Evolutionary conservation across 1,284 basidiomycete genomes (phyloP), one percentile per base, ranked within the genome.

Genomic region (Neotropicomus parvogracilis): DNA sequence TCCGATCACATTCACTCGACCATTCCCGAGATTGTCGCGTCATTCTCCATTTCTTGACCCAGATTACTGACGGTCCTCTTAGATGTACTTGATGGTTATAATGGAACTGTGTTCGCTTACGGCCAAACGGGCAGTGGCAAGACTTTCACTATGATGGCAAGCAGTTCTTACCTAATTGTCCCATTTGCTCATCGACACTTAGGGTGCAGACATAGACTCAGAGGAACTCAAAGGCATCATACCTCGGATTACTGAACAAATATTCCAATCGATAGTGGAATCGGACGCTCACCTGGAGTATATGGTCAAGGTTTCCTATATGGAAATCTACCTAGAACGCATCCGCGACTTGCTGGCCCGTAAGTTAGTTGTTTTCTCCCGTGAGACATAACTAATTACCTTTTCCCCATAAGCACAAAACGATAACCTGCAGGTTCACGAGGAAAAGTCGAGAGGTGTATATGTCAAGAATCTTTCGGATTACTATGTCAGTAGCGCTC

Each of bases 81-180:
- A 95, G 95, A 99, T 80, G 97, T 99, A 45, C 82, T 99, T 67
- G 90, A 95, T 70, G 97, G 97, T 13, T 99, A 99, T 76, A 99
- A 99, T 62, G 95, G 95, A 43, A 97, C 95, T 0, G 84, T 97
- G 31, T 99, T 99, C 69, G 97, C 97, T 39, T 99, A 99, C 69
- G 97, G 97, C 50, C 97, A 99, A 71, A 99, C 97, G 19, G 97
- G 97, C 62, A 92, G 91, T 66, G 93, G 94, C 65, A 95, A 95
- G 76, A 95, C 91, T 7, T 95, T 94, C 68, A 94, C 94, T 9
- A 97, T 97, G 93, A 97, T 97, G 94, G 92, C 86, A 58, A 59
- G 75, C 57, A 16, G 42, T 44, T 54, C 54, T 59, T 38, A 26
- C 48, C 27, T 41, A 29, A 26, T 35, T 12, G 10, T 19, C 48